phyloP scores from a whole-genome alignment of 352 stramenopile genomes.

The Phytopythium helicoides region DNA sequence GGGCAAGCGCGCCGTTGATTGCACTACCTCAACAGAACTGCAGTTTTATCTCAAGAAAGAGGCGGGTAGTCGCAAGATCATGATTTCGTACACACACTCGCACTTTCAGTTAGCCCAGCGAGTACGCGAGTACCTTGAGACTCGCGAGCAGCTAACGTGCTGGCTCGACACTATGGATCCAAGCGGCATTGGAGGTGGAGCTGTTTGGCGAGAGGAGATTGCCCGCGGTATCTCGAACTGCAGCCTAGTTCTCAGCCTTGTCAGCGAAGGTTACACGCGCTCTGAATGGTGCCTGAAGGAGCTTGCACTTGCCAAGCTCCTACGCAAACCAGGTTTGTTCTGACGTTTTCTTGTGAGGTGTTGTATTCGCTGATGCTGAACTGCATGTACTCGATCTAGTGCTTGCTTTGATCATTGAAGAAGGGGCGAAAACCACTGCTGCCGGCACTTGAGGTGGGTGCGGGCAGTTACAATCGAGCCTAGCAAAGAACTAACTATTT shows the following conservation, averaged over 20 bases:
- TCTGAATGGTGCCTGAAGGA: slow-evolving; percentile 85
- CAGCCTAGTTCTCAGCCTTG: slow-evolving; percentile 66
- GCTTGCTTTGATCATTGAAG: slow-evolving; percentile 47
- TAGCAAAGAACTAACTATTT: background rate
- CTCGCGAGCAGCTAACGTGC: slow-evolving; percentile 53
- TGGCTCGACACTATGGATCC: slow-evolving; percentile 87
- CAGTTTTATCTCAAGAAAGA: slow-evolving; percentile 79
- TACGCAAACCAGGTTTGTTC: slow-evolving; percentile 54
- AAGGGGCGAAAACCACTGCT: slow-evolving; percentile 28
- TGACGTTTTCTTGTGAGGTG: slow-evolving; percentile 6
- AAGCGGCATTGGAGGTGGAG: slow-evolving; percentile 67
- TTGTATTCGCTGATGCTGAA: background rate
- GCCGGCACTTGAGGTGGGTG: slow-evolving; percentile 10
- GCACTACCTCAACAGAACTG: slow-evolving; percentile 73
- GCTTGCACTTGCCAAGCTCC: slow-evolving; percentile 68
- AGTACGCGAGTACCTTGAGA: slow-evolving; percentile 65
- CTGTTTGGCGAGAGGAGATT: slow-evolving; percentile 81
- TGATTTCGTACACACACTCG: slow-evolving; percentile 82
- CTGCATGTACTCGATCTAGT: slow-evolving; percentile 15
- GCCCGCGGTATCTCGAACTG: slow-evolving; percentile 73
- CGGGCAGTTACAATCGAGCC: background rate
- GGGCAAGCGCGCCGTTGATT: slow-evolving; percentile 72
- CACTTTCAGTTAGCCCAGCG: slow-evolving; percentile 58
- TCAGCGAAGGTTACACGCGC: slow-evolving; percentile 68
- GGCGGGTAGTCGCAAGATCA: slow-evolving; percentile 67